Conservation (phyloP, 345 rosid species). For the Sapria himalayana region DNA sequence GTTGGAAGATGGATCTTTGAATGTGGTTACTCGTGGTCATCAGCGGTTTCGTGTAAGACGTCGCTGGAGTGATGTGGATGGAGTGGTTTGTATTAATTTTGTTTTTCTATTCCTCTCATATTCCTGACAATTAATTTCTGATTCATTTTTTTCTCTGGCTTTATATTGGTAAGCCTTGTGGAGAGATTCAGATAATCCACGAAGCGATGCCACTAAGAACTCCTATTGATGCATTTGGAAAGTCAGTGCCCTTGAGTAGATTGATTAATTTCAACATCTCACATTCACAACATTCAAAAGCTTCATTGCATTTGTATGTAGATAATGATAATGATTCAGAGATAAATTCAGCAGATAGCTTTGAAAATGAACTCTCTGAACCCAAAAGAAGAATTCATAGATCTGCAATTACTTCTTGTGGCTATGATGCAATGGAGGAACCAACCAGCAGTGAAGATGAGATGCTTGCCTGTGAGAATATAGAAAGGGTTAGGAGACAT, state of each 20-base stretch:
- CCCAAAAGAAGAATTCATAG: constrained; percentile 43
- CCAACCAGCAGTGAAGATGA: constrained; percentile 62
- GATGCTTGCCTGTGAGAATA: constrained; percentile 14
- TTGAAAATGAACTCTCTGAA: constrained; percentile 58
- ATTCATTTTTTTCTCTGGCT: too few relatives aligned
- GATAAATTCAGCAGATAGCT: constrained; percentile 51
- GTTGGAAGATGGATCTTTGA: constrained; percentile 66
- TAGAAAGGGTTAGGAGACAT: constrained; percentile 15
- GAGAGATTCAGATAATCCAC: constrained; percentile 70
- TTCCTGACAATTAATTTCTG: too few relatives aligned
- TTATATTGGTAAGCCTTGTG: constrained; percentile 64
- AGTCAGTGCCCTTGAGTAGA: constrained; percentile 26
- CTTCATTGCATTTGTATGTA: constrained; percentile 17
- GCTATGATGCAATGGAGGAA: constrained; percentile 23
- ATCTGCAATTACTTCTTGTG: constrained; percentile 27
- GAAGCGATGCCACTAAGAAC: constrained; percentile 70
- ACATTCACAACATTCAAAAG: constrained; percentile 11
- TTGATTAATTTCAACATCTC: constrained; percentile 11
- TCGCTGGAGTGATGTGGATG: constrained; percentile 66
- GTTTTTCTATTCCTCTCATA: too few relatives aligned
- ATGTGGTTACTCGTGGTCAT: constrained; percentile 80
- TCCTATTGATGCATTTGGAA: constrained; percentile 54
- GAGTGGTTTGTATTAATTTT: constrained; percentile 41
- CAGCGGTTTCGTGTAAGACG: constrained; percentile 66
- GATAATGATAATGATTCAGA: constrained; percentile 30